These are phyloP conservation scores for Geotrichum reessii DNA, from an alignment of 1,139 yeast genomes.

Conservation along the genomic window DNA sequence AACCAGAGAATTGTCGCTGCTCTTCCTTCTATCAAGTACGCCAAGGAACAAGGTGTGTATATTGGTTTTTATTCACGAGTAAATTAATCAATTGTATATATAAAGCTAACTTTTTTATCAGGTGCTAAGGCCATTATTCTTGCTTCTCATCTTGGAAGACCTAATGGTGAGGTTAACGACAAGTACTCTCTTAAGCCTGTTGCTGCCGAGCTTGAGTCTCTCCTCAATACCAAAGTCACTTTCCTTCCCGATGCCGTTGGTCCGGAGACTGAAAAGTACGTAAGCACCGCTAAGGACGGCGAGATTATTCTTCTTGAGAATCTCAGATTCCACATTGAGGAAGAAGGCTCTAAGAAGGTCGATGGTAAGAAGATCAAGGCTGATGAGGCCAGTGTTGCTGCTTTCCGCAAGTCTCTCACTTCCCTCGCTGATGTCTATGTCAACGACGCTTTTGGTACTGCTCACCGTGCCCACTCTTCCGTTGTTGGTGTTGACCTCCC, in stretches of 20 bases:
- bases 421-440: slow-evolving; percentile 90
- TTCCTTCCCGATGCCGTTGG: slow-evolving; percentile 90
- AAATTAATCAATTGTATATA: slow-evolving; percentile 2
- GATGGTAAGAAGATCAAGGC: slow-evolving; percentile 92
- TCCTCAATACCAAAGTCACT: slow-evolving; percentile 63
- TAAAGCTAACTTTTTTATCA: slow-evolving; percentile 6
- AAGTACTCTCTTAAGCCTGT: slow-evolving; percentile 91
- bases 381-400: slow-evolving; percentile 68
- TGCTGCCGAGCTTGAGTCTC: slow-evolving; percentile 72
- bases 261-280: slow-evolving; percentile 70
- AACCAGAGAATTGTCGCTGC: slow-evolving; percentile 98
- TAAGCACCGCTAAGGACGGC: slow-evolving; percentile 64
- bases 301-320: slow-evolving; percentile 80
- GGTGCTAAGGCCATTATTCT: slow-evolving; percentile 83
- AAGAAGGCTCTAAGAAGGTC: slow-evolving; percentile 87
- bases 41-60: slow-evolving; percentile 55
- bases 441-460: slow-evolving; percentile 97
- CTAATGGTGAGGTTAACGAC: slow-evolving; percentile 79
- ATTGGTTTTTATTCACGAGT: background rate
- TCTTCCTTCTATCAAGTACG: slow-evolving; percentile 91
- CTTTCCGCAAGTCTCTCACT: slow-evolving; percentile 82
- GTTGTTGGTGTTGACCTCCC: slow-evolving; percentile 94
- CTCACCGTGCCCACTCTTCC: slow-evolving; percentile 98
- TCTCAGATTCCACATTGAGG: slow-evolving; percentile 93
- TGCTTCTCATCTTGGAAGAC: slow-evolving; percentile 97